Conservation (phyloP, 305 asterid genomes). For the Coffea humblotiana region DNA sequence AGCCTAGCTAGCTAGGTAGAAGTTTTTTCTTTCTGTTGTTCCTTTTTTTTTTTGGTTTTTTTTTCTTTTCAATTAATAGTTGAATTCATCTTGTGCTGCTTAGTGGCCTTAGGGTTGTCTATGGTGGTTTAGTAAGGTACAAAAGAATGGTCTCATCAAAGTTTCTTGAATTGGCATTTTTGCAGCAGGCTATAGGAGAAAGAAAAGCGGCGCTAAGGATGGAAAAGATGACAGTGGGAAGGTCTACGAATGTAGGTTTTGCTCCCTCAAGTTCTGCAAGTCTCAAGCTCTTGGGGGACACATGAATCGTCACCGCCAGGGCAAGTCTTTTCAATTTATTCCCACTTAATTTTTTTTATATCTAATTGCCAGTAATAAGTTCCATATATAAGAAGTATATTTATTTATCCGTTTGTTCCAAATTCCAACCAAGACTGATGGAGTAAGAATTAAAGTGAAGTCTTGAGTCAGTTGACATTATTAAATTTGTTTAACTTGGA, state of each 20-base stretch:
- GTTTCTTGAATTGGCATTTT: constrained; percentile 42
- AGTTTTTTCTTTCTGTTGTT: not conserved
- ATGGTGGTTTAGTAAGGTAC: constrained; percentile 12
- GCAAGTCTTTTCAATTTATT: constrained; percentile 30
- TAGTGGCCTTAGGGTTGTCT: constrained; percentile 11
- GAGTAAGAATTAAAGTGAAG: constrained; percentile 5
- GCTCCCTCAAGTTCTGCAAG: constrained; percentile 98
- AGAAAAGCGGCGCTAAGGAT: constrained; percentile 69
- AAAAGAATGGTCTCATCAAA: constrained; percentile 48
- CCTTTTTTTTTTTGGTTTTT: not conserved
- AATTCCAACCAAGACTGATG: not conserved
- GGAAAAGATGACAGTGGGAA: constrained; percentile 52
- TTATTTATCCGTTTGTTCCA: not conserved
- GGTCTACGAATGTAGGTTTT: constrained; percentile 95
- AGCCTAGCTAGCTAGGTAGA: constrained; percentile 17
- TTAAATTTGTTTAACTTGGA: not conserved
- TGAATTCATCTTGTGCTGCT: not conserved
- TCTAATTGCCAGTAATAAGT: not conserved
- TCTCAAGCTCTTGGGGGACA: constrained; percentile 99
- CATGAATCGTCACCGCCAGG: constrained; percentile 99
- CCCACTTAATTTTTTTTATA: not conserved
- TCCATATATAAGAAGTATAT: not conserved
- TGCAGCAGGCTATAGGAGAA: constrained; percentile 54
- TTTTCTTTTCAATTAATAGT: not conserved
- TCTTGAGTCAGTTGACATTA: not conserved